Conservation (phyloP, 225 moss, liverwort and hornwort species). For the Bryum argenteum region DNA sequence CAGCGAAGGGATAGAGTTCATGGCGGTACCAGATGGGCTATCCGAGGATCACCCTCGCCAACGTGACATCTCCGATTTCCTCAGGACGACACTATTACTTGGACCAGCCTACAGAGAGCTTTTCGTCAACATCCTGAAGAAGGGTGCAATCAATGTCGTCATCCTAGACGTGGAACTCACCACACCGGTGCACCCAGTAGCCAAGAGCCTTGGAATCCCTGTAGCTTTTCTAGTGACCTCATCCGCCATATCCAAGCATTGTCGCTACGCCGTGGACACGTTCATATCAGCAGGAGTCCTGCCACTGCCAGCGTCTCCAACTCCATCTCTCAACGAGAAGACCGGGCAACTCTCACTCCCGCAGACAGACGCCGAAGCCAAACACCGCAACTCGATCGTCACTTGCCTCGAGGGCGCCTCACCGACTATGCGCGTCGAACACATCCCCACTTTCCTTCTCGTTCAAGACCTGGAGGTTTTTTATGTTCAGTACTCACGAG, state of each 20-base stretch:
- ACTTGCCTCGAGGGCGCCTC: slow-evolving; percentile 26
- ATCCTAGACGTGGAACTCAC: slow-evolving; percentile 21
- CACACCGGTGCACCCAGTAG: neutral
- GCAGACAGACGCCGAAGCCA: slow-evolving; percentile 23
- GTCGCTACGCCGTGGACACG: neutral
- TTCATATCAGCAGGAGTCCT: slow-evolving; percentile 24
- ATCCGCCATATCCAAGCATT: slow-evolving; percentile 31
- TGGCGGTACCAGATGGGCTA: slow-evolving; percentile 31
- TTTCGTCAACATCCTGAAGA: neutral
- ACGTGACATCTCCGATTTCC: neutral
- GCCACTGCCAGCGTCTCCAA: slow-evolving; percentile 21
- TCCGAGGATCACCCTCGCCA: slow-evolving; percentile 18
- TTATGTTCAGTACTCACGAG: neutral
- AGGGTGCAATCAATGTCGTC: slow-evolving; percentile 22
- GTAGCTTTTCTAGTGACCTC: neutral
- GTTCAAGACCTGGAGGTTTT: neutral
- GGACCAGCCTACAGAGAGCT: slow-evolving; percentile 14
- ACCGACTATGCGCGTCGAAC: slow-evolving; percentile 31
- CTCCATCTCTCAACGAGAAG: neutral
- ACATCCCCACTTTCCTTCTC: slow-evolving; percentile 31
- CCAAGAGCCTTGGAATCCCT: slow-evolving; percentile 20
- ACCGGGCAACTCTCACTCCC: neutral
- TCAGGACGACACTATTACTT: neutral
- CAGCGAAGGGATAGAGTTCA: slow-evolving; percentile 33
- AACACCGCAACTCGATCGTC: slow-evolving; percentile 3